These are phyloP conservation scores for Dipteronia dyeriana DNA, from an alignment of 345 rosid species.

Conservation along the genomic window DNA sequence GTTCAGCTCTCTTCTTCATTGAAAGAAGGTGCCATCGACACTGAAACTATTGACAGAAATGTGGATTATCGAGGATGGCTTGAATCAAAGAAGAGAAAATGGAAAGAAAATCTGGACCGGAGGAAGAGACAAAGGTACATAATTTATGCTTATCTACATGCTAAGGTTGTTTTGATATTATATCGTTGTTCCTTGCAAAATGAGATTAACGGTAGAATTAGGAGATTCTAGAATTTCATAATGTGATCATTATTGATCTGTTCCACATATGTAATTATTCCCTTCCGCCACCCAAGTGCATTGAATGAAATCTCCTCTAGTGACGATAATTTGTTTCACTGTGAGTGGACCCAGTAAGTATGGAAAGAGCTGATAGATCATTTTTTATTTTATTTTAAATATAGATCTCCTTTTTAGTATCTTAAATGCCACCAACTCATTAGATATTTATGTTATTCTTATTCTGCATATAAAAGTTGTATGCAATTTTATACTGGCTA, in stretches of 20 bases:
- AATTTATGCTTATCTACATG: constrained; percentile 7
- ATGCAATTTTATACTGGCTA: neutral
- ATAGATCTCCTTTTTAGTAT: neutral
- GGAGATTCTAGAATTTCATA: neutral
- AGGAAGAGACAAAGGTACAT: constrained; percentile 80
- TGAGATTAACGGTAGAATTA: neutral
- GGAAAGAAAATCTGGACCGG: constrained; percentile 63
- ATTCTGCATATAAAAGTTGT: neutral
- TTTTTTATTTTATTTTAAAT: neutral
- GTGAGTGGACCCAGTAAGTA: neutral
- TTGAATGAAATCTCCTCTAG: neutral
- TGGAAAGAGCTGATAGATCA: neutral
- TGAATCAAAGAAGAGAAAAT: constrained; percentile 83
- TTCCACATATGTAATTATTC: neutral
- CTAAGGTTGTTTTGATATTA: constrained; percentile 6
- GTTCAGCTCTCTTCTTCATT: constrained; percentile 34
- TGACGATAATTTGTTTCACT: neutral
- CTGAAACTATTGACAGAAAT: constrained; percentile 62
- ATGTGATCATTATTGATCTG: neutral
- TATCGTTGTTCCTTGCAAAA: constrained; percentile 7
- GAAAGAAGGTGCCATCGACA: constrained; percentile 30
- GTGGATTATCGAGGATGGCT: constrained; percentile 95
- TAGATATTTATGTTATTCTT: neutral
- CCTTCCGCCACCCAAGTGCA: neutral
- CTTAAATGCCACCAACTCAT: neutral